phyloP scores from a whole-genome alignment of 148 eudicot species.

The Nyssa sinensis region DNA sequence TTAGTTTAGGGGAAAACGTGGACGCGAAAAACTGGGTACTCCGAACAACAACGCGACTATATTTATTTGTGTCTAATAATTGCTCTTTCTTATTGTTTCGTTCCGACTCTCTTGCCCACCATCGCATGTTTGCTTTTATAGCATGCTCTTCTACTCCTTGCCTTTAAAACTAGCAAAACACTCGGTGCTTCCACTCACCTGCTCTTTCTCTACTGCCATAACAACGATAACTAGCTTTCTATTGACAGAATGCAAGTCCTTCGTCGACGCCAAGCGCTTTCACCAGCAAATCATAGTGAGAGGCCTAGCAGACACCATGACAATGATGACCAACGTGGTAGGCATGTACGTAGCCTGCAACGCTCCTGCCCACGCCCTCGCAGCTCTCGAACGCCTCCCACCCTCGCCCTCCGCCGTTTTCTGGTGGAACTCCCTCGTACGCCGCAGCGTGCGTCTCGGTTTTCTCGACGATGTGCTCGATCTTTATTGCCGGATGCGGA shows the following conservation, averaged over 20 bases:
- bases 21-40: too few species aligned
- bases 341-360: conserved; percentile 28
- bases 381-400: conserved; percentile 33
- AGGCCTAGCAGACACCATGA: conserved; percentile 24
- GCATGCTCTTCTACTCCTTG: conserved; percentile 10
- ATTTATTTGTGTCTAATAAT: too few species aligned
- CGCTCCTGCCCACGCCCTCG: conserved; percentile 25
- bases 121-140: too few species aligned
- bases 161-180: background rate
- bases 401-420: conserved; percentile 30
- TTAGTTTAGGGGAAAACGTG: too few species aligned
- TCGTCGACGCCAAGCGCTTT: conserved; percentile 26
- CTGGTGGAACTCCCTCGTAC: conserved; percentile 64
- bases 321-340: conserved; percentile 16
- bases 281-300: conserved; percentile 36
- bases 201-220: background rate
- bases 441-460: conserved; percentile 19
- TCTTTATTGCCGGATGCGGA: conserved; percentile 38
- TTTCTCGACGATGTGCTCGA: conserved; percentile 14
- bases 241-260: conserved; percentile 30
- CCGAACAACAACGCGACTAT: too few species aligned
- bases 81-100: too few species aligned
- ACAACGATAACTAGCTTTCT: background rate
- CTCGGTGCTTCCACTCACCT: background rate
- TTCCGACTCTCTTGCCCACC: too few species aligned